Evolutionary conservation across 257 asterid genomes (phyloP).

Genomic region (Agastache rugosa): DNA sequence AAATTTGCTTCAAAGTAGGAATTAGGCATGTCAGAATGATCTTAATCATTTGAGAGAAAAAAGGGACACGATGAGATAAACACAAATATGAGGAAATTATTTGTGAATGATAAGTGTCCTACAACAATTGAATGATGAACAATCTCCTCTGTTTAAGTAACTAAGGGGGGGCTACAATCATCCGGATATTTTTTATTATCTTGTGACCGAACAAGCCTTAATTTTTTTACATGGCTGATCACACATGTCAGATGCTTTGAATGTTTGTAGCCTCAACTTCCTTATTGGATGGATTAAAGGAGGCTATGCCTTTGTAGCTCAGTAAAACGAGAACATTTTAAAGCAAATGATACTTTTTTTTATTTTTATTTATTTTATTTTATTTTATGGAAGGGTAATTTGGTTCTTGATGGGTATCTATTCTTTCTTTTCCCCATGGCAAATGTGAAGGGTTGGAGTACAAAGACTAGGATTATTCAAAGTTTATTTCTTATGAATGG

Average conservation of each 20-base stretch:
- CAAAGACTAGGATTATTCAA: background rate
- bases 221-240: no score
- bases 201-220: background rate
- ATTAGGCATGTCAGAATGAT: background rate
- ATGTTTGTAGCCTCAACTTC: background rate
- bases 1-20: slow-evolving; percentile 17
- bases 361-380: background rate
- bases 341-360: background rate
- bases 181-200: slow-evolving; percentile 37
- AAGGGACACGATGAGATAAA: slow-evolving; percentile 40
- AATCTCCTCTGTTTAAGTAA: slow-evolving; percentile 50
- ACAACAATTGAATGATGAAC: slow-evolving; percentile 54
- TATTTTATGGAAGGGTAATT: background rate
- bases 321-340: background rate
- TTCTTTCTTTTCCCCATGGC: background rate
- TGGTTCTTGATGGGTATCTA: background rate
- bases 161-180: slow-evolving; percentile 60
- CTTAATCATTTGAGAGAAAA: background rate
- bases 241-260: background rate
- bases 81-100: slow-evolving; percentile 43
- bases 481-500: background rate
- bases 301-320: slow-evolving; percentile 3
- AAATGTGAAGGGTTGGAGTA: background rate
- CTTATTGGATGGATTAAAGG: background rate
- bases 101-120: slow-evolving; percentile 53